A percentile compares a stretch with the other conserved stretches of the same genome.
phyloP scores from a whole-genome alignment of 768 basidiomycete species.

The Lyophyllum decastes region DNA sequence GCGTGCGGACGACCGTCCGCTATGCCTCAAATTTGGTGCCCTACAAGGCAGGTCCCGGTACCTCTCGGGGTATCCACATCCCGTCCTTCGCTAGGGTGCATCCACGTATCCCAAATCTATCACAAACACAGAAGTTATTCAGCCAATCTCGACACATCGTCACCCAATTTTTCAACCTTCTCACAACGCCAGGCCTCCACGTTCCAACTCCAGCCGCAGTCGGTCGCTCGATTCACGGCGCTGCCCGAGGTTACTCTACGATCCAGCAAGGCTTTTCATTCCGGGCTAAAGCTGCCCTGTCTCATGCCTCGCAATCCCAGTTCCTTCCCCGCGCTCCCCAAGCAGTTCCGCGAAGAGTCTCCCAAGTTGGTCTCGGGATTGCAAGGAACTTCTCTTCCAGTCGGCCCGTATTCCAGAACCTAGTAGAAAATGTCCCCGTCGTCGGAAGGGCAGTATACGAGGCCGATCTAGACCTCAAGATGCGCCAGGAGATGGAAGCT shows the following conservation, averaged over 20 bases:
- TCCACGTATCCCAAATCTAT: constrained; percentile 27
- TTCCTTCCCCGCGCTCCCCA: constrained; percentile 60
- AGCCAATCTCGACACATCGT: constrained; percentile 56
- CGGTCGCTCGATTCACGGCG: constrained; percentile 26
- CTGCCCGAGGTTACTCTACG: constrained; percentile 34
- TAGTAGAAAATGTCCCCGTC: constrained; percentile 82
- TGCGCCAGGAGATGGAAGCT: constrained; percentile 42
- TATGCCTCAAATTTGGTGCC: constrained; percentile 35
- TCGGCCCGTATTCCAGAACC: constrained; percentile 76
- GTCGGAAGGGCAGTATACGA: constrained; percentile 73
- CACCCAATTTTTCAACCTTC: constrained; percentile 53
- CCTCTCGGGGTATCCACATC: constrained; percentile 47
- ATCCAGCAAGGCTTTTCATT: constrained; percentile 62
- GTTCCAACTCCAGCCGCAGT: constrained; percentile 26
- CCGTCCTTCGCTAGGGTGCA: constrained; percentile 38
- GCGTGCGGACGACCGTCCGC: constrained; percentile 40
- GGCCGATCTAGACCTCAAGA: constrained; percentile 66
- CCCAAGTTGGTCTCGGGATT: constrained; percentile 75
- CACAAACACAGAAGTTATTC: constrained; percentile 46
- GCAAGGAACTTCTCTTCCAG: constrained; percentile 75
- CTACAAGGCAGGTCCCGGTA: constrained; percentile 23
- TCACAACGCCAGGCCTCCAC: constrained; percentile 56
- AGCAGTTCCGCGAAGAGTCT: constrained; percentile 46
- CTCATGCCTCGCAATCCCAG: constrained; percentile 43
- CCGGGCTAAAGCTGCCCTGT: constrained; percentile 52